Base-by-base conservation (phyloP, 1,284 basidiomycete species). In the Hemileia vastatrix region DNA sequence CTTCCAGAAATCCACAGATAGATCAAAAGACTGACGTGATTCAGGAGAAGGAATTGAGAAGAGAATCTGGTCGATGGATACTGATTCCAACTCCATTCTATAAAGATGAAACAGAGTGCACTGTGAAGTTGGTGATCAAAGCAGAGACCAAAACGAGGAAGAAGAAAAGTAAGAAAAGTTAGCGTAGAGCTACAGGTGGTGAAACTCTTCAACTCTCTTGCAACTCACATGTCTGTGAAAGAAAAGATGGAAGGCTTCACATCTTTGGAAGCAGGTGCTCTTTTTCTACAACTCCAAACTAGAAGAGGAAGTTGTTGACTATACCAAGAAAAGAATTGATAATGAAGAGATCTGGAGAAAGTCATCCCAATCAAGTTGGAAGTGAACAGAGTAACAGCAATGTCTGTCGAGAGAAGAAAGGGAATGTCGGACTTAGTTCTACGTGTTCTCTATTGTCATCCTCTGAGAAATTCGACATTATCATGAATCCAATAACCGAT, bases 321-420 rank as follows among this genome's bases (percentile, higher is more conserved):
- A 57, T 75, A 75, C 73, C 73, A 75, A 55, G 71, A 70, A 64
- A 71, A 75, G 64, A 75, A 75, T 51, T 75, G 73, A 57, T 75
- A 75, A 61, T 75, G 73, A 45, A 75, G 57, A 54, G 68, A 71
- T 11, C 73, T 67, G 18, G 72, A 68, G 60, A 66, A 72, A 24
- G 67, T 62, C 5, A 75, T 67, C 27, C 73, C 73, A 45, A 74
- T 65, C 53, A 74, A 36, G 56, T 75, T 75, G 19, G 69, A 64
- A 21, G 69, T 70, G 56, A 67, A 70, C 32, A 71, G 52, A 13
- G 59, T 50, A 1, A 58, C 23, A 4, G 69, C 18, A 3, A 68
- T 66, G 45, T 60, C 66, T 64, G 50, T 18, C 15, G 21, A 11
- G 18, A 40, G 48, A 50, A 62, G 6, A 64, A 63, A 18, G 48